Base-by-base conservation (phyloP, 306 rosid species). In the Lotus japonicus region DNA sequence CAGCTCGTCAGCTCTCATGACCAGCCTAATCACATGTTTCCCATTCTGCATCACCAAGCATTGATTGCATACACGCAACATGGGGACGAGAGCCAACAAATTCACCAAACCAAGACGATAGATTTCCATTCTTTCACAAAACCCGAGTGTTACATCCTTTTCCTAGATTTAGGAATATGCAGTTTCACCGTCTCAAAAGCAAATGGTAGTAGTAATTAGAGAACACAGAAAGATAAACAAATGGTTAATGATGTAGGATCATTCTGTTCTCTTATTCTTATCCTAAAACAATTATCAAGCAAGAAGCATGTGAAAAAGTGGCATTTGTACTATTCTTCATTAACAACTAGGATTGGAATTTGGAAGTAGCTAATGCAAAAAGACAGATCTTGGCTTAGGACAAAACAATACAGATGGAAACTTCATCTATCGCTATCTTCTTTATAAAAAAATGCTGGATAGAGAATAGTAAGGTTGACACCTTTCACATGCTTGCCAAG, bases 391-490 rank as follows among this genome's bases (percentile, higher is more conserved):
- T 21, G 57, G 23, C 70, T 21, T 75, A 42, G 58, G 83, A 82
- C 83, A 81, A 77, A 72, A 69, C 66, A 77, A 82, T 76, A 78
- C 83, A 72, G 83, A 58, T 70, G 79, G 84, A 74, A 66, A 78
- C 83, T 81, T 91, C 88, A 80, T 82, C 86, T 64, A 80, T 88
- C 89, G 17, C 89, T 52, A 77, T 86, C 91, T 58, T 66, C 75
- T 46, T 63, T 67, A 72, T 67, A 75, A n/a, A 65, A 65, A 55
- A 42, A 66, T 73, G 75, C 23, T 31, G 36, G 70, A 64, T 38
- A 68, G 67, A 80, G 48, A 55, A 64, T 69, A 44, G 75, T 58
- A 56, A 79, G 49, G 23, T 57, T 71, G 69, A 61, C 82, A 60
- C 85, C 26, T 42, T 82, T 82, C 96, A 87, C 86, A 85, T 80